These are phyloP conservation scores for Crucibulum cyathiforme DNA, from an alignment of 1,284 basidiomycete genomes.

Conservation along the genomic window DNA sequence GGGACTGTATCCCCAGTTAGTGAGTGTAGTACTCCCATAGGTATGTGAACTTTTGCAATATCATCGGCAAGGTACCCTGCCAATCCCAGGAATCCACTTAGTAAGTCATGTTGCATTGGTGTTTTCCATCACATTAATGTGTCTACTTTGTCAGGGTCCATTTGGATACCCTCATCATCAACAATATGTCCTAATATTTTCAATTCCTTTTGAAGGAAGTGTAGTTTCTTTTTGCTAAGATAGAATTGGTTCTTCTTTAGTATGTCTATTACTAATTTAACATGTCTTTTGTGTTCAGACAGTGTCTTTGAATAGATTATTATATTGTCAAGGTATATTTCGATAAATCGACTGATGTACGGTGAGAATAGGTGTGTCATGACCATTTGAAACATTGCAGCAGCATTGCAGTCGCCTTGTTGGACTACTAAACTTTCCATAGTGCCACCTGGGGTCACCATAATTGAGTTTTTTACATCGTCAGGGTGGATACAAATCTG, in stretches of 20 bases:
- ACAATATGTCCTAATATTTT: conserved; percentile 40
- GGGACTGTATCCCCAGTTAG: conserved; percentile 13
- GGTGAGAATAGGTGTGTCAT: conserved; percentile 13
- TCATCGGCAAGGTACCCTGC: conserved; percentile 37
- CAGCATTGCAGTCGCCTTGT: conserved; percentile 25
- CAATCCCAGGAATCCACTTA: conserved; percentile 35
- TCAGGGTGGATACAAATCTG: conserved; percentile 36
- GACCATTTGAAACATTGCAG: neutral
- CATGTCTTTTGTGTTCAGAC: conserved; percentile 36
- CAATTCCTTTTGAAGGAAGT: conserved; percentile 29
- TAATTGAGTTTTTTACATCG: conserved; percentile 24
- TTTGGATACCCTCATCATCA: conserved; percentile 39
- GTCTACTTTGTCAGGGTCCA: conserved; percentile 45
- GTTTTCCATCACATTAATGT: conserved; percentile 37
- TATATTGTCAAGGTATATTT: conserved; percentile 39
- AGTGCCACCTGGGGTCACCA: conserved; percentile 37
- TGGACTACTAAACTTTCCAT: conserved; percentile 39
- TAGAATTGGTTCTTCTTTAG: conserved; percentile 31
- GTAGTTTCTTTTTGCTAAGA: conserved; percentile 33
- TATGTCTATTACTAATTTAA: conserved; percentile 33
- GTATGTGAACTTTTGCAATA: conserved; percentile 24
- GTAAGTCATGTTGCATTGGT: conserved; percentile 25
- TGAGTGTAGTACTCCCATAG: conserved; percentile 34
- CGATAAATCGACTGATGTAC: conserved; percentile 28
- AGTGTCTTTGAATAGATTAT: conserved; percentile 40